phyloP scores from a whole-genome alignment of 208 protist species.

The Leishmania gerbilli region DNA sequence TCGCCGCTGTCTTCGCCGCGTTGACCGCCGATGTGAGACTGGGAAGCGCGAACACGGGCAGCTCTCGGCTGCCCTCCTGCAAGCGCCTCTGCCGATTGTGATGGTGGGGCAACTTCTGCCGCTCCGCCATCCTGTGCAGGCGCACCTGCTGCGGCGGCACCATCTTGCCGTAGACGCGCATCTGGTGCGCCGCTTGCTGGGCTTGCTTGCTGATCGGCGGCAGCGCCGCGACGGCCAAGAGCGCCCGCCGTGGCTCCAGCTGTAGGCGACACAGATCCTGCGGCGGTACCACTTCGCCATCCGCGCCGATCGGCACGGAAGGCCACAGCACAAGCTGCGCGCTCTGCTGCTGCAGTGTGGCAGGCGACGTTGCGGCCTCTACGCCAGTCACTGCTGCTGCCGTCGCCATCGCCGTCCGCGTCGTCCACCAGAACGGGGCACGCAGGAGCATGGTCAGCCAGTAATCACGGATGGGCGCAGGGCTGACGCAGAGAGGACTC shows the following conservation, averaged over 20 bases:
- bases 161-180: conserved; percentile 1
- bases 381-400: not conserved
- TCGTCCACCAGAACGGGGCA: conserved; percentile 17
- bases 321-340: conserved; percentile 15
- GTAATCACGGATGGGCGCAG: conserved; percentile 20
- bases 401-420: conserved; percentile 8
- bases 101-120: conserved; percentile 7
- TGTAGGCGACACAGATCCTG: conserved; percentile 17
- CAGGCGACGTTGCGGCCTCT: not conserved
- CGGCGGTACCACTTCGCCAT: not conserved
- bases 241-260: conserved; percentile 26
- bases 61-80: not conserved
- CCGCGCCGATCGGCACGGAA: not conserved
- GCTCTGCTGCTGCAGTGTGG: conserved; percentile 9
- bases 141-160: conserved; percentile 17
- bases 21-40: not conserved
- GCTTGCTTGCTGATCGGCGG: conserved; percentile 25
- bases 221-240: conserved; percentile 11
- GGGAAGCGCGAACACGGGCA: not conserved
- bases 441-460: conserved; percentile 32
- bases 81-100: not conserved
- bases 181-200: conserved; percentile 13
- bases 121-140: not conserved
- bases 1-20: not conserved
- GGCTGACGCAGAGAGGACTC: conserved; percentile 24